Base-by-base conservation (phyloP, 106 monocot species). In the Amphibolis antarctica region DNA sequence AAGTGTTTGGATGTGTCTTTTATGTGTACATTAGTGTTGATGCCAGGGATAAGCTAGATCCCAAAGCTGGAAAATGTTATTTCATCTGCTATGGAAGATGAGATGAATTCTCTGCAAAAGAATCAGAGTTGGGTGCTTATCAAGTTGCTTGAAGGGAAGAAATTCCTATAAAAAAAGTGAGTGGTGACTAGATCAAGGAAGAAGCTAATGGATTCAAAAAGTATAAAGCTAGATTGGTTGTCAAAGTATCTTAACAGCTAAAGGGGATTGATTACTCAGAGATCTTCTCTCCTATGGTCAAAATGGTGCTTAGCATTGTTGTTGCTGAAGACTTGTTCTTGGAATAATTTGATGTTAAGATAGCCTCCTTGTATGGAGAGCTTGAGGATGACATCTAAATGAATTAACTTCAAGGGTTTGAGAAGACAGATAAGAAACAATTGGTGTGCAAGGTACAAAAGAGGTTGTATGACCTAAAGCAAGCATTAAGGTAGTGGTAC, bases 11-110 rank as follows among this genome's bases (percentile, higher is more conserved):
- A 4, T 62, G 62, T 62, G 1, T 62, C 9, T 62, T 13, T 18
- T 62, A 42, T 62, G 62, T 62, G n/a, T 10, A n/a, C 43, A 42
- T 62, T 36, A 14, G 43, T 20, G 22, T 43, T 62, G 36, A 62
- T n/a, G n/a, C n/a, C n/a, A n/a, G n/a, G n/a, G n/a, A n/a, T n/a
- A n/a, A n/a, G n/a, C n/a, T n/a, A n/a, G 24, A 59, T 59, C 12
- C 59, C 24, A 59, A 59, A 26, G 23, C 28, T 14, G 15, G 28
- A 9, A 59, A 59, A 14, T 59, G 59, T 30, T 59, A 12, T 17
- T 59, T 59, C 24, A n/a, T n/a, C n/a, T n/a, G n/a, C n/a, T n/a
- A n/a, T n/a, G n/a, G n/a, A n/a, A n/a, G n/a, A n/a, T n/a, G n/a
- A n/a, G n/a, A n/a, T n/a, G n/a, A n/a, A n/a, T n/a, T n/a, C n/a